These are phyloP conservation scores for Aaosphaeria arxii DNA, from an alignment of 2,329 filamentous ascomycete genomes.

Conservation along the genomic window DNA sequence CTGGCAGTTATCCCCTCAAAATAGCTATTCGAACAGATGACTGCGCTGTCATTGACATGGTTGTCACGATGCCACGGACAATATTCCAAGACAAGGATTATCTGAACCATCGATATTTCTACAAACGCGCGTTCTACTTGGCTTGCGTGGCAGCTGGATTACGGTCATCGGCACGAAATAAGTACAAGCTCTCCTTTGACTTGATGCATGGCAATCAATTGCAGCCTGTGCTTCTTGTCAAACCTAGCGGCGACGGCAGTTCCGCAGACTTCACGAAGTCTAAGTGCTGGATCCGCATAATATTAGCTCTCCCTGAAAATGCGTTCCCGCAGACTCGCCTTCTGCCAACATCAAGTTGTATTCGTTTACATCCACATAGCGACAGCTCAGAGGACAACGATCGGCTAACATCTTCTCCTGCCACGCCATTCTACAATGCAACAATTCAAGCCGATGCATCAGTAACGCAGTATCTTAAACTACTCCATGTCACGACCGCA, in stretches of 20 bases:
- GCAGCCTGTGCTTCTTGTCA: constrained; percentile 63
- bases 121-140: constrained; percentile 89
- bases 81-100: constrained; percentile 95
- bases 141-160: constrained; percentile 75
- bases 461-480: constrained; percentile 70
- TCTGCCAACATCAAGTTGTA: constrained; percentile 64
- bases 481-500: constrained; percentile 67
- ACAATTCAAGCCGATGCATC: constrained; percentile 75
- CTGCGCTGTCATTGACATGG: constrained; percentile 69
- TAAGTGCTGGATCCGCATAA: constrained; percentile 61
- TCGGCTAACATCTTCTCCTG: constrained; percentile 18
- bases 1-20: constrained; percentile 80
- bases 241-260: constrained; percentile 28
- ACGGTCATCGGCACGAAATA: constrained; percentile 53
- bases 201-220: constrained; percentile 71
- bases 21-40: constrained; percentile 66
- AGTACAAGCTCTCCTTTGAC: constrained; percentile 61
- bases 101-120: constrained; percentile 87
- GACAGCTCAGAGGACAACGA: constrained; percentile 38
- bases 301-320: constrained; percentile 68
- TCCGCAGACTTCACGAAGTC: constrained; percentile 37
- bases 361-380: constrained; percentile 55
- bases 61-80: constrained; percentile 75
- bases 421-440: constrained; percentile 87
- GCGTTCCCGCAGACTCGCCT: constrained; percentile 73